Conservation (phyloP, 139 green algal species). For the Deuterostichococcus epilithicus region DNA sequence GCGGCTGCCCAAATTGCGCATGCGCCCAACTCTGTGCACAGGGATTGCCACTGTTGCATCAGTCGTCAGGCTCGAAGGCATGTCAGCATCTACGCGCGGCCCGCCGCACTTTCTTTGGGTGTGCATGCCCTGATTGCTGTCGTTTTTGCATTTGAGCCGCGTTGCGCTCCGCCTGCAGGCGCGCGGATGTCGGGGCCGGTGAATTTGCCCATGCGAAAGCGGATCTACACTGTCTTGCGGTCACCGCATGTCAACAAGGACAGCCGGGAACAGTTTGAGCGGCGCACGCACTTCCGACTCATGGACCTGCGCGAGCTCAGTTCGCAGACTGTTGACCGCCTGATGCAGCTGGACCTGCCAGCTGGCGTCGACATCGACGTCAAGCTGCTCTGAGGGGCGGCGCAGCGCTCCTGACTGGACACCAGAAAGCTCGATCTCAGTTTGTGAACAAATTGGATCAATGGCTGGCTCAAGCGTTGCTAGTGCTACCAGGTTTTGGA, state of each 20-base stretch:
- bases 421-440: too few species aligned
- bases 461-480: too few species aligned
- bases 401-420: too few species aligned
- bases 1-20: background rate
- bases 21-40: background rate
- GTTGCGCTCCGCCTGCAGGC: slow-evolving; percentile 6
- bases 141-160: background rate
- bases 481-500: too few species aligned
- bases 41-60: background rate
- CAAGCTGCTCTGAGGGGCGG: slow-evolving; percentile 44
- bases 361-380: slow-evolving; percentile 75
- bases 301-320: slow-evolving; percentile 73
- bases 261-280: slow-evolving; percentile 83
- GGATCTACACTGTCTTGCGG: slow-evolving; percentile 66
- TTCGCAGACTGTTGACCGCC: slow-evolving; percentile 67
- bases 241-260: slow-evolving; percentile 91
- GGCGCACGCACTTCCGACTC: slow-evolving; percentile 64
- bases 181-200: background rate
- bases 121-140: background rate
- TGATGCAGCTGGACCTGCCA: slow-evolving; percentile 82
- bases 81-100: background rate
- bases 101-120: background rate
- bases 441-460: too few species aligned
- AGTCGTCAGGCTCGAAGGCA: background rate
- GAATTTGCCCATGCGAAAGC: background rate